Evolutionary conservation across 1,284 basidiomycete genomes (phyloP).

Genomic region (Entoloma clypeatum): DNA sequence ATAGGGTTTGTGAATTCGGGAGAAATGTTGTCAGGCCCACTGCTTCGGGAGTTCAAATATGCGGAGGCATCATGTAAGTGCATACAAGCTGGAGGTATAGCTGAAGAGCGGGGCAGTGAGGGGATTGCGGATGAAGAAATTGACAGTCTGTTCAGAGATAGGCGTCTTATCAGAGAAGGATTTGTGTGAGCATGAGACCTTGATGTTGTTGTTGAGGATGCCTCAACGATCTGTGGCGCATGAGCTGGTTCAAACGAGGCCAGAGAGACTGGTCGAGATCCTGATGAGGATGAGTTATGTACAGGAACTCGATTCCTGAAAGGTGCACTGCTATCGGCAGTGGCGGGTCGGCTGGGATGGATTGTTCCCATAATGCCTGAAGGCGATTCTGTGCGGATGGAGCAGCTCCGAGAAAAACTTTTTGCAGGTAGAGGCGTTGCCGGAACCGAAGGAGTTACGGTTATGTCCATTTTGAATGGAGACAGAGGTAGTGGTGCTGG

Average conservation of each 20-base stretch:
- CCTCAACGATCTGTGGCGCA: conserved; percentile 9
- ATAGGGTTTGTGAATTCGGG: not conserved
- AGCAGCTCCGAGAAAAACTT: conserved; percentile 47
- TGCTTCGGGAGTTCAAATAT: no score
- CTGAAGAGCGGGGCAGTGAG: conserved; percentile 23
- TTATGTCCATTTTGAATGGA: conserved; percentile 45
- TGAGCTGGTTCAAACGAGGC: conserved; percentile 16
- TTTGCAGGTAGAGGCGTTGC: conserved; percentile 19
- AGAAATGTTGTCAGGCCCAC: conserved; percentile 1
- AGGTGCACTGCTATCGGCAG: conserved; percentile 28
- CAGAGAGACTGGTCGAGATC: conserved; percentile 19
- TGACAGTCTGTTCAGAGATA: conserved; percentile 67
- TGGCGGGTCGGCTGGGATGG: conserved; percentile 23
- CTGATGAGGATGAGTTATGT: conserved; percentile 14
- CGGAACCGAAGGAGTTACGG: conserved; percentile 26
- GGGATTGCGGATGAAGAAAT: conserved; percentile 40
- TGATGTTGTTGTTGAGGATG: conserved; percentile 19
- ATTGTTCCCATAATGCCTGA: not conserved
- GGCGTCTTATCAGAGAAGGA: conserved; percentile 63
- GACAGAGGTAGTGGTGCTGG: conserved; percentile 49
- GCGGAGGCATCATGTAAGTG: no score
- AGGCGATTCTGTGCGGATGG: conserved; percentile 35
- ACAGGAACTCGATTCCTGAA: conserved; percentile 17
- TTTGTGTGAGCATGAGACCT: conserved; percentile 65
- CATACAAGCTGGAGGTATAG: conserved; percentile 9